A percentile compares a stretch with the other conserved stretches of the same genome.
These are phyloP conservation scores for Melampsora larici-populina DNA, from an alignment of 1,284 basidiomycete species.

Conservation along the genomic window DNA sequence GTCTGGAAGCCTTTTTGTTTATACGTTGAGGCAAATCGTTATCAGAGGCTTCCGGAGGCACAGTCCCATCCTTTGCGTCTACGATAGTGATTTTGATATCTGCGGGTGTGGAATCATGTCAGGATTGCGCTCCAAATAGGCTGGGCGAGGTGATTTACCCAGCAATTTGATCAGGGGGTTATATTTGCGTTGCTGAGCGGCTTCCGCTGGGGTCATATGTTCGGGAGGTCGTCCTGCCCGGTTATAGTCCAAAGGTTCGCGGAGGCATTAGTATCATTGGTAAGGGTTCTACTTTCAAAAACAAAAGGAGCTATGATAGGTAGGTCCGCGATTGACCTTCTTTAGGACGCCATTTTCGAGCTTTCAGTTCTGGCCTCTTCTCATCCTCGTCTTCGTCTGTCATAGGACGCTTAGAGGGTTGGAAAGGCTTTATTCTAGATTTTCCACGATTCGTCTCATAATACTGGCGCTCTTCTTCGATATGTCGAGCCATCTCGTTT, in stretches of 20 bases:
- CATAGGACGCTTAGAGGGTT: neutral
- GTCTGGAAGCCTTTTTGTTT: neutral
- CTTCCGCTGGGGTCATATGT: slow-evolving; percentile 27
- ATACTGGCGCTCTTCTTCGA: slow-evolving; percentile 10
- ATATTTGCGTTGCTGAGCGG: slow-evolving; percentile 34
- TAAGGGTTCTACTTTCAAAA: neutral
- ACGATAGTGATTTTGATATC: slow-evolving; percentile 29
- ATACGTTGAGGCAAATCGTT: neutral
- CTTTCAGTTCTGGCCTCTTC: slow-evolving; percentile 9
- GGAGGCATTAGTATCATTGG: neutral
- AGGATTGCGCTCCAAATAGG: neutral
- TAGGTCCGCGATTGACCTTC: slow-evolving; percentile 1
- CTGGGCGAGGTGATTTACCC: neutral
- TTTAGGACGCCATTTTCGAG: slow-evolving; percentile 29
- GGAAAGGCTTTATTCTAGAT: slow-evolving; percentile 7
- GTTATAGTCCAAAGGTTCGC: neutral
- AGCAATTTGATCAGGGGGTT: slow-evolving; percentile 40
- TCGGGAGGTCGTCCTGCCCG: slow-evolving; percentile 18
- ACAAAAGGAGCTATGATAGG: neutral
- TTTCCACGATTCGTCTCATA: slow-evolving; percentile 25
- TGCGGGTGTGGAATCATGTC: neutral
- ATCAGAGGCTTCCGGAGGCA: neutral
- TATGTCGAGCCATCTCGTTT: neutral
- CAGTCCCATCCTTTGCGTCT: slow-evolving; percentile 1
- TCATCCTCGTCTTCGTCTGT: slow-evolving; percentile 19